These are phyloP conservation scores for Coniella vitis DNA, from an alignment of 2,329 filamentous ascomycete genomes.

Conservation along the genomic window DNA sequence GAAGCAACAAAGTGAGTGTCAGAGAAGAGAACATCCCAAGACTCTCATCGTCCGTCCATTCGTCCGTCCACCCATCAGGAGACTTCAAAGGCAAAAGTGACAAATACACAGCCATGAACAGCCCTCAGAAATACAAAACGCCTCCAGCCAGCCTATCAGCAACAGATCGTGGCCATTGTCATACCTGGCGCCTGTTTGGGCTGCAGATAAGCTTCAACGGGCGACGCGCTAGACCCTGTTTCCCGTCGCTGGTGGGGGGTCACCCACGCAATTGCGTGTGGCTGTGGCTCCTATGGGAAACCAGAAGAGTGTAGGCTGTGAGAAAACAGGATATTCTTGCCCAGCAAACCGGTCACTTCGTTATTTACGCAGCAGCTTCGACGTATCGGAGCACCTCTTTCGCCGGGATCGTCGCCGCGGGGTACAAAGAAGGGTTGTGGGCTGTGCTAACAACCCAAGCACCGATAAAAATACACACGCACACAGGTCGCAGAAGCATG, in stretches of 20 bases:
- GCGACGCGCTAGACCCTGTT: not conserved
- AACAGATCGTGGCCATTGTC: not conserved
- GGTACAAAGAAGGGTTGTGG: too few relatives aligned
- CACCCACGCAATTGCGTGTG: not conserved
- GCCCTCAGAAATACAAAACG: too few relatives aligned
- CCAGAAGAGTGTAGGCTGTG: not conserved
- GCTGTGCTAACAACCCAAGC: too few relatives aligned
- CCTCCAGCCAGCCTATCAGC: too few relatives aligned
- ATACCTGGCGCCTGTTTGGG: not conserved
- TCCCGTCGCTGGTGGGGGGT: not conserved
- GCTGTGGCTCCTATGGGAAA: not conserved
- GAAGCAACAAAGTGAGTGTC: not conserved
- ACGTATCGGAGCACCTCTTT: too few relatives aligned
- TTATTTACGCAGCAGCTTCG: not conserved
- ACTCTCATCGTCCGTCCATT: too few relatives aligned
- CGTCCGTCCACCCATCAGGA: not conserved
- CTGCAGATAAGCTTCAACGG: constrained; percentile 1
- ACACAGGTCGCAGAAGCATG: not conserved
- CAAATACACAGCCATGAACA: not conserved
- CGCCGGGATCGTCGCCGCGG: too few relatives aligned
- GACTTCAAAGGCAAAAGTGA: not conserved
- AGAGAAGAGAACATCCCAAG: too few relatives aligned
- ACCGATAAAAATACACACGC: too few relatives aligned
- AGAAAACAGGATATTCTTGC: not conserved
- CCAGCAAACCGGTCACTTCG: not conserved